Base-by-base conservation (phyloP, 768 basidiomycete species). In the Collybia nuda region DNA sequence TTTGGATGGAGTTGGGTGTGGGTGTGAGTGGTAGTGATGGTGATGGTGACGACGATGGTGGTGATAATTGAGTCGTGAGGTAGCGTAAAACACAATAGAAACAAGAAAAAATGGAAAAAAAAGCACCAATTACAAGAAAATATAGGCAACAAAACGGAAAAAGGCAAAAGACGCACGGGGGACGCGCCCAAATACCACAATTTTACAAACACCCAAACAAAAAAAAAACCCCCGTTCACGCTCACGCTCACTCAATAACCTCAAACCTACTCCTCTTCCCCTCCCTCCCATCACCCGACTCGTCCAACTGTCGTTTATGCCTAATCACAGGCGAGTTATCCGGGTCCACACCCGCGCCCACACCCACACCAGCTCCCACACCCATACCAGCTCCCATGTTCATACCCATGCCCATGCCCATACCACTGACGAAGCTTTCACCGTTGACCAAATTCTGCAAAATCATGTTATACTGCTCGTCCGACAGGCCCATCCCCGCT, bases 381-480 rank as follows among this genome's bases (percentile, higher is more conserved):
- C 69, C 75, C 54, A 40, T 48, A 28, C 45, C 32, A n/a, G n/a
- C n/a, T n/a, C 35, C 41, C 44, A 48, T n/a, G n/a, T n/a, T n/a
- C n/a, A n/a, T n/a, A n/a, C n/a, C n/a, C n/a, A n/a, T n/a, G n/a
- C n/a, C n/a, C 8, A 39, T 65, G 9, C 15, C 67, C 57, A 63
- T 60, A 18, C 74, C 71, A 12, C 71, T 76, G 66, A 73, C 67
- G 61, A 86, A 76, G 3, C 75, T 74, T 56, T 88, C 88, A 24
- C 79, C 82, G 60, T 70, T 79, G 38, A 90, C 81, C 51, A 93
- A 75, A 47, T 81, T 85, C 64, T 85, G 83, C 56, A 95, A 65
- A 50, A 95, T 90, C 54, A 81, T 64, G 48, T 80, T 80, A 70
- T 95, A 97, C 67, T 93, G 90, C 62, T 94, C 90, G 59, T 95